Percentiles rank a stretch among this genome's conserved stretches.
Conservation (phyloP, 1,284 basidiomycete species). For the Cutaneotrichosporon sp. region DNA sequence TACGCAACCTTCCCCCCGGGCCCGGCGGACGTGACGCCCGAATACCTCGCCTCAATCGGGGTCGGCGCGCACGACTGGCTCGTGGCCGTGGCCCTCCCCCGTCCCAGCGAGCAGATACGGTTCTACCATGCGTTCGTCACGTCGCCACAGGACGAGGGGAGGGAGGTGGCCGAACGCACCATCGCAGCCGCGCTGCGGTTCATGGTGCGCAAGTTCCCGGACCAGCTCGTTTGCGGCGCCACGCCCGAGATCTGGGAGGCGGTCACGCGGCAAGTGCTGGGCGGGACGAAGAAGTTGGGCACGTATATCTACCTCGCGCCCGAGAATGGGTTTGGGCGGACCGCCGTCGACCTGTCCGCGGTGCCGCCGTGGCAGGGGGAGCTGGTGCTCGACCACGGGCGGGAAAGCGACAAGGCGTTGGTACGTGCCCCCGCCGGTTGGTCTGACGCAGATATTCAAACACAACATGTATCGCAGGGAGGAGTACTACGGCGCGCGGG, state of each 20-base stretch:
- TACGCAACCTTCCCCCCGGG: conserved; percentile 12
- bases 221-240: conserved; percentile 1
- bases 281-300: neutral
- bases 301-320: conserved; percentile 3
- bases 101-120: conserved; percentile 21
- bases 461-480: conserved; percentile 8
- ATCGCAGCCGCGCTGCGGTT: conserved; percentile 2
- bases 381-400: conserved; percentile 9
- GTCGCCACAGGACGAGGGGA: neutral
- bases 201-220: neutral
- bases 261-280: neutral
- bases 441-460: conserved; percentile 9
- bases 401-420: conserved; percentile 13
- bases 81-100: conserved; percentile 18
- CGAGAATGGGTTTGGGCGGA: neutral
- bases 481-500: conserved; percentile 21
- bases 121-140: conserved; percentile 20
- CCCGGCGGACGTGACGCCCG: neutral
- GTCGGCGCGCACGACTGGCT: conserved; percentile 16
- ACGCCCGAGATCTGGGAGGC: conserved; percentile 11
- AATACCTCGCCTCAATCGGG: neutral
- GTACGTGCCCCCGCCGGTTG: conserved; percentile 12
- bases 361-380: conserved; percentile 1
- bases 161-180: neutral
- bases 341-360: neutral